Evolutionary conservation across 23 red algal genomes (phyloP), one percentile per base, ranked within the genome.

Genomic region (Gracilariopsis chorda): DNA sequence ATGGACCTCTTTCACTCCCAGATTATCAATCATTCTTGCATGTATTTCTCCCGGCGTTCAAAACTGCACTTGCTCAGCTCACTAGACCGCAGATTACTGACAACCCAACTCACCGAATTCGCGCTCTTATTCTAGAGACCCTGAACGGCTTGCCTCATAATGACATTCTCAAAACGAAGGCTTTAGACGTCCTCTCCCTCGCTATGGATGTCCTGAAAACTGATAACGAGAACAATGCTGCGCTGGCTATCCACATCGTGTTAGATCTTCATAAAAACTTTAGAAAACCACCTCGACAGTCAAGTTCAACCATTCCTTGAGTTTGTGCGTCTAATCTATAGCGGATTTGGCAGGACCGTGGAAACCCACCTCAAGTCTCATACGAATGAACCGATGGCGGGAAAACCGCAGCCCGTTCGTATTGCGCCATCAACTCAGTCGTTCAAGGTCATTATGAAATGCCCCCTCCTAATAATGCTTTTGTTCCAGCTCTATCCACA

Each of bases 181-280:
- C 87, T 25, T 12, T 27, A 33, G 59, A 68, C 11, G 44, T 98
- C 42, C 49, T 91, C 47, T 33, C 68, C 27, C 59, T 94, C 7
- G 92, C 90, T 19, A 74, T 94, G 73, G 29, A 48, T 39, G 56
- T 94, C 20, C 57, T 98, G n/a, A 63, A 72, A 42, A 90, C 25
- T 13, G 88, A 92, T 20, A 94, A 94, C 63, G 95, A 98, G 55
- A 85, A 90, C 14, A 91, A 92, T 53, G 95, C 86, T 21, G 51
- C 72, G 34, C 87, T 78, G 23, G 83, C 83, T 40, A 82, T 98
- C 39, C 83, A 55, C 29, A 94, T 98, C 29, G 91, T 98, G 14
- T 98, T 98, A 48, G 91, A 94, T 56, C 42, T 94, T 7, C 86
- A 98, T 82, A 98, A 92, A 67, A 88, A 46, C 24, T 98, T 63